Conservation (phyloP, 106 monocot genomes). For the Chionographis japonica region DNA sequence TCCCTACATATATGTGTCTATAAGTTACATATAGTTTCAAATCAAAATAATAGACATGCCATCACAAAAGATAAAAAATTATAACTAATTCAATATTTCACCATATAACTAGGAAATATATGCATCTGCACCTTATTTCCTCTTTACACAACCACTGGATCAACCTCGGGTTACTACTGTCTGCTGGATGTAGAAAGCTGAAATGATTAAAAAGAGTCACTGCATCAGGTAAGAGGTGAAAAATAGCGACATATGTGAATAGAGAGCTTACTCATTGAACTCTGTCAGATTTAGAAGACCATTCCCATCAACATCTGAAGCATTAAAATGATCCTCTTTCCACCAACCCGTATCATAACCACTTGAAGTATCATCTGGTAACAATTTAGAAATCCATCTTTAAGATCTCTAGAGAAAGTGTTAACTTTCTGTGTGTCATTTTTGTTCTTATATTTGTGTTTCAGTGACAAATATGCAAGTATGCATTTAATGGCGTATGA, state of each 20-base stretch:
- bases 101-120: too few species aligned
- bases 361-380: slow-evolving; percentile 18
- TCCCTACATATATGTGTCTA: too few species aligned
- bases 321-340: slow-evolving; percentile 89
- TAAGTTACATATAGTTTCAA: too few species aligned
- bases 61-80: too few species aligned
- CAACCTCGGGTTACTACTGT: slow-evolving; percentile 65
- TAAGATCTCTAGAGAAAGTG: background rate
- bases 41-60: too few species aligned
- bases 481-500: too few species aligned
- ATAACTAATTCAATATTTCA: too few species aligned
- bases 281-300: slow-evolving; percentile 77
- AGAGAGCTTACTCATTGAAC: slow-evolving; percentile 69
- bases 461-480: too few species aligned
- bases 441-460: too few species aligned
- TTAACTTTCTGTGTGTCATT: background rate
- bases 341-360: slow-evolving; percentile 57
- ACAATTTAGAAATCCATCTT: background rate
- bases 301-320: slow-evolving; percentile 80
- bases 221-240: background rate
- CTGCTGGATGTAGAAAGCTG: slow-evolving; percentile 92
- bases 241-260: background rate
- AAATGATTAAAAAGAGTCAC: slow-evolving; percentile 9
- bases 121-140: slow-evolving; percentile 66
- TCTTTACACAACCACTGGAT: slow-evolving; percentile 76